Evolutionary conservation across 495 filamentous ascomycete genomes (phyloP).

Genomic region (Aspergillus kassunensis): DNA sequence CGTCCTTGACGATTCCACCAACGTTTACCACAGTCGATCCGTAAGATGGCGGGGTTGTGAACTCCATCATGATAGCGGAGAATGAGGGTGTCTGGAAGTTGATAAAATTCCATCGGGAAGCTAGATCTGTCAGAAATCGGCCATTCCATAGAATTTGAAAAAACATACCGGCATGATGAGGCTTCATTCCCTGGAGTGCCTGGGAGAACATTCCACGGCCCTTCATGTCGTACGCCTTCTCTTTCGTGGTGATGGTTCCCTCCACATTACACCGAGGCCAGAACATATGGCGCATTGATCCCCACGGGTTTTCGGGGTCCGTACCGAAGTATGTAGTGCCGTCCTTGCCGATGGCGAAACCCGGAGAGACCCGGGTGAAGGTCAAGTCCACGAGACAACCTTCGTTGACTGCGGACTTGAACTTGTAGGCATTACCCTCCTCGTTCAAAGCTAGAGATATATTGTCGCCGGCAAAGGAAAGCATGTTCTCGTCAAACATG

Average conservation of each 20-base stretch:
- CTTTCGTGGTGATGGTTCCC: conserved; percentile 79
- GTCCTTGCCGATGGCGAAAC: conserved; percentile 81
- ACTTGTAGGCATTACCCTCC: conserved; percentile 72
- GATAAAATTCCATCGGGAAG: conserved; percentile 88
- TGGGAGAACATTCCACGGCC: conserved; percentile 74
- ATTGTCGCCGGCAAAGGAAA: conserved; percentile 77
- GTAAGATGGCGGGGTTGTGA: conserved; percentile 90
- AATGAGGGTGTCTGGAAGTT: conserved; percentile 85
- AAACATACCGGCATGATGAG: conserved; percentile 79
- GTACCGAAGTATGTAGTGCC: conserved; percentile 83
- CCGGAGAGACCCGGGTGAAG: conserved; percentile 69
- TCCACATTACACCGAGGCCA: conserved; percentile 83
- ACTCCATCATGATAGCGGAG: conserved; percentile 94
- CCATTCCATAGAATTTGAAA: conserved; percentile 4
- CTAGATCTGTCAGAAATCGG: conserved; percentile 32
- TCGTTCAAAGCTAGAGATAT: conserved; percentile 78
- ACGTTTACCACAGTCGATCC: conserved; percentile 84
- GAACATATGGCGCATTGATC: conserved; percentile 83
- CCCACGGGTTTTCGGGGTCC: conserved; percentile 82
- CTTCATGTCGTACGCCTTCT: conserved; percentile 75
- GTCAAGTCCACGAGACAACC: conserved; percentile 77
- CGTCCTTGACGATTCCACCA: conserved; percentile 75
- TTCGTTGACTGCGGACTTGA: conserved; percentile 81
- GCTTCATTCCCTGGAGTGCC: conserved; percentile 97
- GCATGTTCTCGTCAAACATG: conserved; percentile 79